Base-by-base conservation (phyloP, 176 grass and related monocot genomes). In the Oryza officinalis region DNA sequence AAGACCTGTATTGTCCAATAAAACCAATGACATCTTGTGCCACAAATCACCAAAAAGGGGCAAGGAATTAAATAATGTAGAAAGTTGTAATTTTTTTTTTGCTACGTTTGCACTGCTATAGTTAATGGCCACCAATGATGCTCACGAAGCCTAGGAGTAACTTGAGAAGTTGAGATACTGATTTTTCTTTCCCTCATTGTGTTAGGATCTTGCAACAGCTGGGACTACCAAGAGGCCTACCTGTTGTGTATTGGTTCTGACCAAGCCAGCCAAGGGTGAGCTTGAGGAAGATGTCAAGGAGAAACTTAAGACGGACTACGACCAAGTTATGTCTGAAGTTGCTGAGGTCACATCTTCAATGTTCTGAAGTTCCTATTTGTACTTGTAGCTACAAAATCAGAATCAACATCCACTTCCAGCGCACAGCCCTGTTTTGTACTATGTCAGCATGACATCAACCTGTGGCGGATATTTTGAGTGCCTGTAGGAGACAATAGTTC, bases 151-250 rank as follows among this genome's bases (percentile, higher is more conserved):
- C 20, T 25, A 61, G 8, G 57, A 4, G 57, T 10, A 61, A 61
- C 57, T 10, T 61, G 22, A 61, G n/a, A 61, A 61, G n/a, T 10
- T 61, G 22, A 61, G n/a, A 25, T 85, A 25, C 32, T 77, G n/a
- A 45, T 18, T 6, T 23, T 33, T 63, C 13, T 27, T 25, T 74
- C 22, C 18, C 20, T 81, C 17, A 2, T 33, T 22, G 27, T 67
- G 23, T 2, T 57, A 94, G 94, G 94, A 94, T 88, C 89, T 97
- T 33, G 92, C 89, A 0, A 88, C 84, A 61, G 94, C 94, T 10
- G 94, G 92, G 69, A 90, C 80, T 8, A 94, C 94, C 54, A 97
- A 97, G 88, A 97, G 94, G 72, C 94, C 92, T 67, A 97, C 94
- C 9, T 94, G 94, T 38, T 97, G 94, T 20, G 87, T 92, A 15